Percentiles rank a stretch among this genome's conserved stretches.
These are phyloP conservation scores for Cymbopogon flexuosus DNA, from an alignment of 202 grass and related monocot species.

Conservation along the genomic window DNA sequence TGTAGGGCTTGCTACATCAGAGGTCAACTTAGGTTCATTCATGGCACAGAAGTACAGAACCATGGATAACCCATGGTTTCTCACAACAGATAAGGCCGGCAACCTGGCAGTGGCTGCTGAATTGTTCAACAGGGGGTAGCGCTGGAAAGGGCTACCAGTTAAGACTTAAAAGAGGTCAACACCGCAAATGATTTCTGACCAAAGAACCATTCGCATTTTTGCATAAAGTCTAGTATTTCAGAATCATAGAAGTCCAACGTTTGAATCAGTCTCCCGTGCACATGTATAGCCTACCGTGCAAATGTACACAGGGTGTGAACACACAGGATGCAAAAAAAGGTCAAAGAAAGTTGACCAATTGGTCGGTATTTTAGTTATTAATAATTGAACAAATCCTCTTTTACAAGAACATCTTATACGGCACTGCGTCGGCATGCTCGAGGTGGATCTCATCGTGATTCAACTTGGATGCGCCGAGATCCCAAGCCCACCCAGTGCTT, in stretches of 20 bases:
- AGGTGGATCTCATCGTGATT: conserved; percentile 15
- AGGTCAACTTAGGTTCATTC: conserved; percentile 46
- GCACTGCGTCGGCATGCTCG: background rate
- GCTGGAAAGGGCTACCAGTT: background rate
- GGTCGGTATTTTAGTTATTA: conserved; percentile 38
- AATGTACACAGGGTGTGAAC: background rate
- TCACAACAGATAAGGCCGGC: conserved; percentile 14
- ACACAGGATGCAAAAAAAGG: conserved; percentile 13
- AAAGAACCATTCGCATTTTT: background rate
- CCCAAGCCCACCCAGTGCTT: conserved; percentile 35
- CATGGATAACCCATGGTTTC: conserved; percentile 5
- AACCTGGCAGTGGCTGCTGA: conserved; percentile 19
- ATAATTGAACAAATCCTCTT: conserved; percentile 53
- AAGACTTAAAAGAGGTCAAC: conserved; percentile 10
- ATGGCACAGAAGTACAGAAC: background rate
- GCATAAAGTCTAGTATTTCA: background rate
- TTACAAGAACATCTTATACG: conserved; percentile 33
- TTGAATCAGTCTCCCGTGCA: conserved; percentile 31
- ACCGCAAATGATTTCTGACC: conserved; percentile 30
- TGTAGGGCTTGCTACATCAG: conserved; percentile 4
- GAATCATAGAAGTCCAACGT: conserved; percentile 31
- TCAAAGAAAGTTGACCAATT: conserved; percentile 51
- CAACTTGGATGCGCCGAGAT: conserved; percentile 25
- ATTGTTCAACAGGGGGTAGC: conserved; percentile 19
- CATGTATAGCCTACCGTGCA: background rate